Percentiles rank a stretch among this genome's conserved stretches.
Evolutionary conservation across 1,139 yeast species (phyloP).

Genomic region (Suhomyces taliae): DNA sequence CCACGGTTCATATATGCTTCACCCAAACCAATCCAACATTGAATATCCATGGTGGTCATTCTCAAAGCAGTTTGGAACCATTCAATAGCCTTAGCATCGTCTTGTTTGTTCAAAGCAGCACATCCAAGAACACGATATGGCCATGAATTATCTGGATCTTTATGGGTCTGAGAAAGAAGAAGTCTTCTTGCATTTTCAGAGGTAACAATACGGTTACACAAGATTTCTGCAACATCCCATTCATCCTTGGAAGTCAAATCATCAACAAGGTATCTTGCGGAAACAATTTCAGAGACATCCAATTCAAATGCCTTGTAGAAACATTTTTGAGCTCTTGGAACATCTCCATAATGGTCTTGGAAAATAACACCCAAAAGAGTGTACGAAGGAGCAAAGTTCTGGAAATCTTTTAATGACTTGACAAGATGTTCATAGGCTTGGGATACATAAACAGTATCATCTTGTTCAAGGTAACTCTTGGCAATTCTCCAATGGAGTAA

Average conservation of each 20-base stretch:
- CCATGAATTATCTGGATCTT: conserved; percentile 56
- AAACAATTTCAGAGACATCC: conserved; percentile 69
- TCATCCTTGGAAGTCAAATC: conserved; percentile 66
- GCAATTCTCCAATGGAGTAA: conserved; percentile 72
- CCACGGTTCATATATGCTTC: conserved; percentile 90
- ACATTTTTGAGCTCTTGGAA: conserved; percentile 75
- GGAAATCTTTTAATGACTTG: conserved; percentile 61
- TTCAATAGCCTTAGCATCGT: conserved; percentile 79
- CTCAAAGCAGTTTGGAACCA: conserved; percentile 87
- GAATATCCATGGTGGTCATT: conserved; percentile 60
- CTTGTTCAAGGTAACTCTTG: conserved; percentile 42
- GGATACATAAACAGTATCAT: conserved; percentile 31
- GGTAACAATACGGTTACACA: conserved; percentile 64
- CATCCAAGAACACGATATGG: conserved; percentile 87
- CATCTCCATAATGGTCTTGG: conserved; percentile 55
- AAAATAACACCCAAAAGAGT: conserved; percentile 79
- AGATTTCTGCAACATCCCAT: conserved; percentile 83
- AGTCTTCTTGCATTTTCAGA: conserved; percentile 59
- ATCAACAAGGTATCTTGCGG: conserved; percentile 72
- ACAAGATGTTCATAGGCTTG: conserved; percentile 55
- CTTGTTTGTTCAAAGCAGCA: conserved; percentile 67
- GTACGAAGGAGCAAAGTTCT: conserved; percentile 71
- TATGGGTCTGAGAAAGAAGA: conserved; percentile 37
- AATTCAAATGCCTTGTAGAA: conserved; percentile 88
- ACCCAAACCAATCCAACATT: conserved; percentile 92